A percentile compares a stretch with the other conserved stretches of the same genome.
phyloP scores from a whole-genome alignment of 2,329 filamentous ascomycete genomes.

The Chrysosporium keratinophilum region DNA sequence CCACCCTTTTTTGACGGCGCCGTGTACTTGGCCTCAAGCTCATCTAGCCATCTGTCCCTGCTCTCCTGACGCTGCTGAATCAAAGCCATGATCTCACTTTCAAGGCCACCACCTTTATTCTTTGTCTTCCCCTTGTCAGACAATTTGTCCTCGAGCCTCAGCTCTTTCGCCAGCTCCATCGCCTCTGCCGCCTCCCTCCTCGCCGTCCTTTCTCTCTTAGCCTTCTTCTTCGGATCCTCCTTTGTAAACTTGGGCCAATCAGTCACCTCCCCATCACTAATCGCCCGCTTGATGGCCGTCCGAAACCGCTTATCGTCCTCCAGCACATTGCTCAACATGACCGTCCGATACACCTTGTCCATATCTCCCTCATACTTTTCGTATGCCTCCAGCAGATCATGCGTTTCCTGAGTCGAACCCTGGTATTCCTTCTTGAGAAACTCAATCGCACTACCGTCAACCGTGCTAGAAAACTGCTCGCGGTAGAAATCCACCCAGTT shows the following conservation, averaged over 20 bases:
- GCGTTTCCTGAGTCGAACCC: conserved; percentile 71
- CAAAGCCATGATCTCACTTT: conserved; percentile 54
- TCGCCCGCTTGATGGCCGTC: conserved; percentile 68
- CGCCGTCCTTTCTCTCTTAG: conserved; percentile 51
- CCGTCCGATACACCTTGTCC: conserved; percentile 63
- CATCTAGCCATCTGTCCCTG: conserved; percentile 51
- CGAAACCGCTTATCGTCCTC: conserved; percentile 81
- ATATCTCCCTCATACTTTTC: conserved; percentile 62
- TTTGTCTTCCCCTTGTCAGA: conserved; percentile 43
- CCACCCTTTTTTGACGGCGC: conserved; percentile 26
- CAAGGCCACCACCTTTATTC: conserved; percentile 28
- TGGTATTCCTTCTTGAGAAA: conserved; percentile 71
- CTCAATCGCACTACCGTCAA: conserved; percentile 64
- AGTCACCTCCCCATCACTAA: conserved; percentile 57
- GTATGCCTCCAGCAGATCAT: conserved; percentile 68
- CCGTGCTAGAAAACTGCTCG: conserved; percentile 65
- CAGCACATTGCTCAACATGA: conserved; percentile 77
- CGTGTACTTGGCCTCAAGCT: conserved; percentile 67
- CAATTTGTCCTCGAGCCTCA: conserved; percentile 62
- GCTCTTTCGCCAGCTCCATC: conserved; percentile 60
- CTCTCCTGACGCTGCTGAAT: conserved; percentile 62
- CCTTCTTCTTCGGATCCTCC: conserved; percentile 57
- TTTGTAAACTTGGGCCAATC: conserved; percentile 58
- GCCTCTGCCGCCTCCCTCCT: conserved; percentile 62
- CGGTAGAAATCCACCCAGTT: conserved; percentile 86